Evolutionary conservation across 2,329 filamentous ascomycete genomes (phyloP), one percentile per base, ranked within the genome.

Genomic region (Trichoderma pleuroti): DNA sequence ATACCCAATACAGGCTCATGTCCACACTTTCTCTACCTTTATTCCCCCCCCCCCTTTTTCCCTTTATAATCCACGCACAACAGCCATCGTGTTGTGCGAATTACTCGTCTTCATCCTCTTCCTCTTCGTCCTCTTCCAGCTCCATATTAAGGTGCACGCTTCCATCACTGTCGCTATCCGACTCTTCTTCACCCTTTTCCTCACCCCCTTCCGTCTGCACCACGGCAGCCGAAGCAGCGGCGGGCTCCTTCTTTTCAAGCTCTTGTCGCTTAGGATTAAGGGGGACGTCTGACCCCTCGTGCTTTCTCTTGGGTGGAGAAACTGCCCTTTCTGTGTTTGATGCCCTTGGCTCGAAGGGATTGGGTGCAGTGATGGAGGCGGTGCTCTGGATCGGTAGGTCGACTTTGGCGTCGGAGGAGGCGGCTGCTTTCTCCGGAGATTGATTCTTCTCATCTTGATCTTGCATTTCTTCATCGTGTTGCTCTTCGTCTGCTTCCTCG

Each of bases 81-180:
- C 14, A 2, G 24, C n/a, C 36, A 14, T 42, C n/a, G n/a, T 28
- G 16, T 70, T 54, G 5, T 24, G 16, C 9, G 5, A 36, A 18
- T 36, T 46, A 60, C 30, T 71, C 66, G 16, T 76, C 72, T 10
- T 78, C 73, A 12, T 74, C 74, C 7, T 76, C 76, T 1, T 78
- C 72, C 4, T 77, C 79, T 0, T 80, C 83, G 12, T 84, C 83
- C 18, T 86, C 85, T 11, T 89, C 87, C 11, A 89, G 77, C 59
- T 87, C 86, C 86, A 88, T 88, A 68, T 88, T 86, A 70, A 89
- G 79, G 77, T 88, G 85, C 14, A 88, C 84, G 71, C 86, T 88
- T 68, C 84, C 86, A 70, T 88, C 86, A 16, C 83, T 83, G 36
- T 83, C 83, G 1, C 80, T 83, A 5, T 80, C 81, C 11, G 70